phyloP scores from a whole-genome alignment of 805 yeast species.

The Kuraishia piskuri region DNA sequence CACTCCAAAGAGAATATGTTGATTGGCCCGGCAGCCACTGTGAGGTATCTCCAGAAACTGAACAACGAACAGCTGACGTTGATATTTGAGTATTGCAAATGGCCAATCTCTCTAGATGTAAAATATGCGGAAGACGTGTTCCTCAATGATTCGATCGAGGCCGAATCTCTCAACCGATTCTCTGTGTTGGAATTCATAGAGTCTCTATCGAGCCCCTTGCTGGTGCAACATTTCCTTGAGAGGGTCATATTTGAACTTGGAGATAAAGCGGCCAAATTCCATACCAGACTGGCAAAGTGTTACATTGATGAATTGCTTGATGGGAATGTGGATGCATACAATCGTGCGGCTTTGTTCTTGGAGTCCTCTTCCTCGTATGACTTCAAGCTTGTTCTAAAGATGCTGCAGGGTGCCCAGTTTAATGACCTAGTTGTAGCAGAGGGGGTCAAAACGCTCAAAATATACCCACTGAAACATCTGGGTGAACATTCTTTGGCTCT shows the following conservation, averaged over 20 bases:
- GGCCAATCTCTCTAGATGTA: constrained; percentile 34
- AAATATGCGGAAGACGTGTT: constrained; percentile 42
- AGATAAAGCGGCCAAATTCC: constrained; percentile 28
- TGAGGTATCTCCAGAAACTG: constrained; percentile 52
- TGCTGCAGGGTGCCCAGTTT: constrained; percentile 9
- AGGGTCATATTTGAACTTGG: constrained; percentile 33
- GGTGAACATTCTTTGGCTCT: constrained; percentile 58
- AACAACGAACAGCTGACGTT: constrained; percentile 38
- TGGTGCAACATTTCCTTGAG: constrained; percentile 42
- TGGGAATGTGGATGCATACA: constrained; percentile 13
- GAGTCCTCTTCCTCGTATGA: constrained; percentile 26
- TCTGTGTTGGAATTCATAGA: constrained; percentile 47
- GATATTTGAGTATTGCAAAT: constrained; percentile 46
- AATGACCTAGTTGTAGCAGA: constrained; percentile 11
- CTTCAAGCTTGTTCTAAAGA: constrained; percentile 24
- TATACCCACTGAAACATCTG: constrained; percentile 48
- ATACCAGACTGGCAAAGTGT: constrained; percentile 33
- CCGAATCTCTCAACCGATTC: constrained; percentile 46
- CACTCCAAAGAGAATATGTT: not conserved
- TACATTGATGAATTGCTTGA: constrained; percentile 27
- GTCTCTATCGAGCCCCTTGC: constrained; percentile 12
- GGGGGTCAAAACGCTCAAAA: constrained; percentile 29
- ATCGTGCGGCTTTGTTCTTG: constrained; percentile 27
- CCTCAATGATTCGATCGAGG: constrained; percentile 52
- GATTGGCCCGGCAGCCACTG: constrained; percentile 32